Evolutionary conservation across 805 yeast genomes (phyloP).

Genomic region (Ogataea ganodermae): DNA sequence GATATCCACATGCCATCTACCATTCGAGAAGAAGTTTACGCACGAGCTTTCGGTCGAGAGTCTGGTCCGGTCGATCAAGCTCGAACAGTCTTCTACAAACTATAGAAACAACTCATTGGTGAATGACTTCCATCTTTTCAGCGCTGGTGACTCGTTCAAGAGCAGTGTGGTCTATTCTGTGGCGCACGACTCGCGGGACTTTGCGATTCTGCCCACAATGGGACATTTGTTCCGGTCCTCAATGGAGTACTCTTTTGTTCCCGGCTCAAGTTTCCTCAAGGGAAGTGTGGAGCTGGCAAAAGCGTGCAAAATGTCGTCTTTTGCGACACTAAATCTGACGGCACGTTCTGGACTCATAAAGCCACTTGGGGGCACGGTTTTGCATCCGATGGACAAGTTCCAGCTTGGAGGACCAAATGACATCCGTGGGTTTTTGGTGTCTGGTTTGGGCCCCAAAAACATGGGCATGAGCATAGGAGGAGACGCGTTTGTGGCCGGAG

Average conservation of each 20-base stretch:
- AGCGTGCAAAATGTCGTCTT: constrained; percentile 28
- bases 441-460: constrained; percentile 58
- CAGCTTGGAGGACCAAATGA: constrained; percentile 64
- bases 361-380: constrained; percentile 17
- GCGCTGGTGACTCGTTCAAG: constrained; percentile 50
- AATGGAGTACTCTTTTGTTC: constrained; percentile 28
- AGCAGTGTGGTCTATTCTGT: constrained; percentile 43
- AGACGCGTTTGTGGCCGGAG: constrained; percentile 48
- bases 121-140: constrained; percentile 36
- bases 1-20: constrained; percentile 37
- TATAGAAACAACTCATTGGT: constrained; percentile 34
- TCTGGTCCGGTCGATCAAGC: constrained; percentile 42
- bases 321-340: constrained; percentile 25
- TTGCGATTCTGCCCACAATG: constrained; percentile 41
- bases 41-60: constrained; percentile 53
- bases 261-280: constrained; percentile 42
- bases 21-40: constrained; percentile 34
- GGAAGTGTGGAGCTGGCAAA: constrained; percentile 42
- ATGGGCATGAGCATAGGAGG: constrained; percentile 54
- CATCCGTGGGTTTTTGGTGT: constrained; percentile 50
- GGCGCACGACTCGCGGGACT: constrained; percentile 48
- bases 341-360: constrained; percentile 32
- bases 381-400: constrained; percentile 52
- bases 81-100: constrained; percentile 23
- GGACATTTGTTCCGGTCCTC: constrained; percentile 41